These are phyloP conservation scores for Hirschfeldia incana DNA, from an alignment of 345 rosid species.

Conservation along the genomic window DNA sequence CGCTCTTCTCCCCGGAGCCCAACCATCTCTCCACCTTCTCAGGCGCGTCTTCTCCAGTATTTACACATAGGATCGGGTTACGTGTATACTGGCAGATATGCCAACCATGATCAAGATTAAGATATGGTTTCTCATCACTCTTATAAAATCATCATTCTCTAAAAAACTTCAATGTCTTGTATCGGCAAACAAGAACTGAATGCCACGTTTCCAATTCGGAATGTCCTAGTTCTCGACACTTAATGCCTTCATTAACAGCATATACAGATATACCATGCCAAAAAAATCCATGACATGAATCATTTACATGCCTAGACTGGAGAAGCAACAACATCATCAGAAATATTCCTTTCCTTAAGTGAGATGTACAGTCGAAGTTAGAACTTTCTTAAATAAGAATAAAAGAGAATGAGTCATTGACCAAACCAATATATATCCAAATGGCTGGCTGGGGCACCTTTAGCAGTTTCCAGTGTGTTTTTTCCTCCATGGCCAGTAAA, in stretches of 20 bases:
- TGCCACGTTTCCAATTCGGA: background rate
- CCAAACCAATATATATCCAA: background rate
- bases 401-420: background rate
- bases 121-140: background rate
- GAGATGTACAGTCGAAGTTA: conserved; percentile 6
- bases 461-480: background rate
- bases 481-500: background rate
- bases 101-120: background rate
- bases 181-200: background rate
- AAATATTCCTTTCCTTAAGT: background rate
- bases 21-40: too few species aligned
- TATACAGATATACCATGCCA: background rate
- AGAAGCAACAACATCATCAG: conserved; percentile 3
- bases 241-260: background rate
- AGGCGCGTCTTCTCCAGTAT: too few species aligned
- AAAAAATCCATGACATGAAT: background rate
- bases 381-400: background rate
- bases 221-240: background rate
- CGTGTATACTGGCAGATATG: background rate
- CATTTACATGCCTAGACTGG: conserved; percentile 2
- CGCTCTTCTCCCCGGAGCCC: too few species aligned
- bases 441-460: background rate
- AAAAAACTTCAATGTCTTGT: background rate
- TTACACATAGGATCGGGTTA: too few species aligned
- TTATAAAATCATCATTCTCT: background rate